Percentiles rank a stretch among this genome's conserved stretches.
These are phyloP conservation scores for Taxillus chinensis DNA, from an alignment of 164 flowering plant genomes.

Conservation along the genomic window DNA sequence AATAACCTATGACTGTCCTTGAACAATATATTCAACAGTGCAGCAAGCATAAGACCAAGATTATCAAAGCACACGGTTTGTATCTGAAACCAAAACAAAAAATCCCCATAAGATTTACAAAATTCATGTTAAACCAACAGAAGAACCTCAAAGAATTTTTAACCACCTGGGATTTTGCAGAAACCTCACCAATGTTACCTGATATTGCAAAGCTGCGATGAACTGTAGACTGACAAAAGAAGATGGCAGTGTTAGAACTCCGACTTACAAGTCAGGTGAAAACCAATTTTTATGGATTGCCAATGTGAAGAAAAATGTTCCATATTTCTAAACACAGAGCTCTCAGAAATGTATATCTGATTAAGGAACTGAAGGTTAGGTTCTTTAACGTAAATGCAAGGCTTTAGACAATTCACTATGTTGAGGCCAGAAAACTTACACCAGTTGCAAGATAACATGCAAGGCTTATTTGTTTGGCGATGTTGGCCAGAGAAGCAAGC, in stretches of 20 bases:
- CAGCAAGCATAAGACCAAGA: conserved; percentile 83
- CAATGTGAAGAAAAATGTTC: too few relatives aligned
- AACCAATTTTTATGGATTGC: too few relatives aligned
- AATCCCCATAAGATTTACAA: conserved; percentile 3
- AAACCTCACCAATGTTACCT: conserved; percentile 91
- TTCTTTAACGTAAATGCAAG: too few relatives aligned
- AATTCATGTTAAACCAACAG: background rate
- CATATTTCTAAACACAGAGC: too few relatives aligned
- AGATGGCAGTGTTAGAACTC: background rate
- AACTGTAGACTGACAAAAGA: conserved; percentile 60
- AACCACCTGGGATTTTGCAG: conserved; percentile 89
- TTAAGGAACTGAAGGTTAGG: too few relatives aligned
- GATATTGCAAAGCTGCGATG: conserved; percentile 87
- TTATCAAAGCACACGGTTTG: conserved; percentile 92
- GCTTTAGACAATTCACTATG: too few relatives aligned
- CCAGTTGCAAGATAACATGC: conserved; percentile 79
- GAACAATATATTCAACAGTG: conserved; percentile 47
- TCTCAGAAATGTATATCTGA: too few relatives aligned
- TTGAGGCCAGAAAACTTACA: conserved; percentile 36
- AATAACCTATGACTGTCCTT: conserved; percentile 59
- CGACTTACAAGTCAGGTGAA: too few relatives aligned
- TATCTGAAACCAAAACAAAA: conserved; percentile 47
- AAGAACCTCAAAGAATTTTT: background rate
- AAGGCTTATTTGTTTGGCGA: conserved; percentile 83
- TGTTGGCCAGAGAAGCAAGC: conserved; percentile 80